Percentiles rank a stretch among this genome's conserved stretches.
Evolutionary conservation across 306 rosid genomes (phyloP).

Genomic region (Styphnolobium japonicum): DNA sequence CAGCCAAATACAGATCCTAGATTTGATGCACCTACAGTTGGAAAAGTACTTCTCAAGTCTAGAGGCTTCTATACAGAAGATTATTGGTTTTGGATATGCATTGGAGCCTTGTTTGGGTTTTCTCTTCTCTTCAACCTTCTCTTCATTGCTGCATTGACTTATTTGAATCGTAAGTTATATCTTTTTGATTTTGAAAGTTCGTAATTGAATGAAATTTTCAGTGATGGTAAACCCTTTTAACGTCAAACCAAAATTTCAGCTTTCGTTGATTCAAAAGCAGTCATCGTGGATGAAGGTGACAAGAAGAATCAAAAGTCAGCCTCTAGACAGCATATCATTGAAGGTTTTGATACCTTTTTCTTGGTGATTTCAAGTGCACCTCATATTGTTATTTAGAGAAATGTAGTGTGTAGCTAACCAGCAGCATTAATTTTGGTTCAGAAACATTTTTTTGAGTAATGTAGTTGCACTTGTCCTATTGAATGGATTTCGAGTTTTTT

Average conservation of each 20-base stretch:
- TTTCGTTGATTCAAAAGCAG: constrained; percentile 43
- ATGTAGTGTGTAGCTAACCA: not conserved
- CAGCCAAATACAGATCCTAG: constrained; percentile 57
- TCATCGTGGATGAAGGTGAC: constrained; percentile 33
- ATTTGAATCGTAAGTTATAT: constrained; percentile 53
- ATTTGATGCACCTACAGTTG: constrained; percentile 49
- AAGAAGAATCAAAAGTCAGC: constrained; percentile 17
- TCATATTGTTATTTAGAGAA: not conserved
- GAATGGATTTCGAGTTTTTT: constrained; percentile 9
- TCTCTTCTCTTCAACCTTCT: constrained; percentile 60
- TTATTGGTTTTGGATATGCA: constrained; percentile 70
- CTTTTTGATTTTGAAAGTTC: not conserved
- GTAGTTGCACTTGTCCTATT: not conserved
- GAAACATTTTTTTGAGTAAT: not conserved
- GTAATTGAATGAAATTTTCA: not conserved
- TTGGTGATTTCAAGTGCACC: constrained; percentile 9
- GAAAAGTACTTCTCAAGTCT: constrained; percentile 53
- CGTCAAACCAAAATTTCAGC: constrained; percentile 43
- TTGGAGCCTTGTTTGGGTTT: constrained; percentile 65
- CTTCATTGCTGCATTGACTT: constrained; percentile 54
- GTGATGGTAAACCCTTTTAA: not conserved
- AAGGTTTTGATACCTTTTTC: constrained; percentile 26
- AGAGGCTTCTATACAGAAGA: constrained; percentile 61
- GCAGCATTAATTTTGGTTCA: not conserved
- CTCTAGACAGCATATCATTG: not conserved